These are phyloP conservation scores for Kurtzmaniella quercitrusa DNA, from an alignment of 1,139 yeast species.

Conservation along the genomic window DNA sequence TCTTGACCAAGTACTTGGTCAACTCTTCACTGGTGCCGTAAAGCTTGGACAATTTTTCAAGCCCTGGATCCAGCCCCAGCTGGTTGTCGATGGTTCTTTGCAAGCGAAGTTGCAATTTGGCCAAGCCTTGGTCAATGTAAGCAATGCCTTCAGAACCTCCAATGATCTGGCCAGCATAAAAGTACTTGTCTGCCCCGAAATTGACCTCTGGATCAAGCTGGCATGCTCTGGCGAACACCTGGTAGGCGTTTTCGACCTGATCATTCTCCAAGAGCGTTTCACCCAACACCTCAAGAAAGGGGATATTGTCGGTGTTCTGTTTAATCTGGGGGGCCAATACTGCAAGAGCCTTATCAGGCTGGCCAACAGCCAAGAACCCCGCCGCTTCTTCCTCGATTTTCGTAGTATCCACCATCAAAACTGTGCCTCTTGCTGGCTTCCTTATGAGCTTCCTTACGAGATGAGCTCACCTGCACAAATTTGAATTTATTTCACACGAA, in stretches of 20 bases:
- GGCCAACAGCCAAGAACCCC: conserved; percentile 35
- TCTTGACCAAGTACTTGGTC: conserved; percentile 41
- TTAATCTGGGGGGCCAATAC: conserved; percentile 27
- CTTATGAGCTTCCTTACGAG: too few relatives aligned
- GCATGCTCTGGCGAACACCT: conserved; percentile 58
- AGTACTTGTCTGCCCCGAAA: conserved; percentile 71
- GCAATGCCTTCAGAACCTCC: conserved; percentile 78
- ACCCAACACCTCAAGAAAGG: conserved; percentile 48
- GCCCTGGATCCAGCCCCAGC: conserved; percentile 20
- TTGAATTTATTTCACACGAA: too few relatives aligned
- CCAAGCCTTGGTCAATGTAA: conserved; percentile 63
- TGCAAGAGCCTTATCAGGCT: conserved; percentile 38
- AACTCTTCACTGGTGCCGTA: conserved; percentile 25
- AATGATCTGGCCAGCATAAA: conserved; percentile 84
- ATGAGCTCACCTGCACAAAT: neutral
- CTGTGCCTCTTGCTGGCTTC: neutral
- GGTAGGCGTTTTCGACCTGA: conserved; percentile 73
- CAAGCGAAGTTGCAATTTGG: conserved; percentile 43
- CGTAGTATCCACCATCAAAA: conserved; percentile 2
- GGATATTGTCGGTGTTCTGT: conserved; percentile 24
- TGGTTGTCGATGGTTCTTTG: conserved; percentile 20
- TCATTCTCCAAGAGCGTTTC: conserved; percentile 78
- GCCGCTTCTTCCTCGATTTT: conserved; percentile 5
- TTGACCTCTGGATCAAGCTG: conserved; percentile 64
- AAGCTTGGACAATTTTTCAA: conserved; percentile 21